These are phyloP conservation scores for Colletotrichum zoysiae DNA, from an alignment of 2,329 filamentous ascomycete genomes.

Conservation along the genomic window DNA sequence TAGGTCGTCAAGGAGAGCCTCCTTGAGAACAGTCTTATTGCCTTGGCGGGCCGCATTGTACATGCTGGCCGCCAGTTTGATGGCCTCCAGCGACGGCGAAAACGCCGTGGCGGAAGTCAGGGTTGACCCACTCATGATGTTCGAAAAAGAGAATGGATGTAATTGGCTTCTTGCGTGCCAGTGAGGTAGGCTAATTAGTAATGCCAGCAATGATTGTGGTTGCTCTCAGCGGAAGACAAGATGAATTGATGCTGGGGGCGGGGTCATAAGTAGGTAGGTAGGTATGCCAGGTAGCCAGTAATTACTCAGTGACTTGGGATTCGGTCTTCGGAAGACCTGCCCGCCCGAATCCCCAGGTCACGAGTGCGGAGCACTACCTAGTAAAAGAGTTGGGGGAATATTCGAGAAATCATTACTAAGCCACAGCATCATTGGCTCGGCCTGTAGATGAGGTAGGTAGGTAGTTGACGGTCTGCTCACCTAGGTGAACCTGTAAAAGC, in stretches of 20 bases:
- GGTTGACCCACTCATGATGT: conserved; percentile 30
- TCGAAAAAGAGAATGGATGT: neutral
- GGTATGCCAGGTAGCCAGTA: conserved; percentile 5
- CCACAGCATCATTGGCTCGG: conserved; percentile 24
- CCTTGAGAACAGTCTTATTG: conserved; percentile 66
- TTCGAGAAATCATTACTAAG: conserved; percentile 39
- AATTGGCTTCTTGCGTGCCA: neutral
- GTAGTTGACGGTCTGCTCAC: neutral
- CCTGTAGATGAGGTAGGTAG: neutral
- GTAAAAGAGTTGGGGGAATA: conserved; percentile 26
- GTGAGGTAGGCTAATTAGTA: conserved; percentile 1
- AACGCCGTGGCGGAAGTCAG: conserved; percentile 40
- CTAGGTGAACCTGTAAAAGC: neutral
- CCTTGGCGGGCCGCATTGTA: conserved; percentile 76
- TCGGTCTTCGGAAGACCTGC: no score
- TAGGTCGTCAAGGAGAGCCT: conserved; percentile 74
- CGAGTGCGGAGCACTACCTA: no score
- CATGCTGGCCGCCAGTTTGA: conserved; percentile 74
- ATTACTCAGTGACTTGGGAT: no score
- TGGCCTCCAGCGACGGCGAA: conserved; percentile 70
- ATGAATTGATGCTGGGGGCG: neutral
- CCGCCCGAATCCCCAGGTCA: no score
- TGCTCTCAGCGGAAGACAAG: conserved; percentile 3
- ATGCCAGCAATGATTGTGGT: conserved; percentile 18
- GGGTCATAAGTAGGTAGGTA: conserved; percentile 11